A percentile compares a stretch with the other conserved stretches of the same genome.
Conservation (phyloP, 2,329 filamentous ascomycete genomes). For the Colletotrichum tofieldiae region DNA sequence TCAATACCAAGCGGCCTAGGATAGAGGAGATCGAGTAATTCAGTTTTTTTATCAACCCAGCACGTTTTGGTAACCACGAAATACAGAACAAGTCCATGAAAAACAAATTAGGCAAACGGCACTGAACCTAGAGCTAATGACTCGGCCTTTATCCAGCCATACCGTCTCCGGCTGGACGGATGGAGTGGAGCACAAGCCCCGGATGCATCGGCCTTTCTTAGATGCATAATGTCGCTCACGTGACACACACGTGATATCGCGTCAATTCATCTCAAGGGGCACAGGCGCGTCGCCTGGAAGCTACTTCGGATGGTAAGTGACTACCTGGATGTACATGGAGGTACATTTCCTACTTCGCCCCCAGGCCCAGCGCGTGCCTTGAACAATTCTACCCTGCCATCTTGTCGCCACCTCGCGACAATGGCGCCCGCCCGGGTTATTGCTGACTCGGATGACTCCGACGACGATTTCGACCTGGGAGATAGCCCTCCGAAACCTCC, state of each 20-base stretch:
- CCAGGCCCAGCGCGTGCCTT: slow-evolving; percentile 5
- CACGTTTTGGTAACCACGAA: neutral
- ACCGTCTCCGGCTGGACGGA: neutral
- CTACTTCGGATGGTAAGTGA: neutral
- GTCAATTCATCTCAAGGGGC: neutral
- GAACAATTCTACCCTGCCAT: slow-evolving; percentile 6
- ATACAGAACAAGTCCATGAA: neutral
- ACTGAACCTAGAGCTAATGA: neutral
- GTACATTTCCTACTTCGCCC: slow-evolving; percentile 21
- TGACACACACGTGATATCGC: neutral
- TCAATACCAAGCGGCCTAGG: slow-evolving; percentile 51
- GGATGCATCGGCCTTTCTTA: neutral
- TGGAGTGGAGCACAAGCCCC: neutral
- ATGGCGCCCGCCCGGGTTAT: slow-evolving; percentile 42
- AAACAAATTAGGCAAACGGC: neutral
- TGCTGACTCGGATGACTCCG: slow-evolving; percentile 44
- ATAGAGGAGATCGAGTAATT: slow-evolving; percentile 75
- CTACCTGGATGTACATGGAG: slow-evolving; percentile 6
- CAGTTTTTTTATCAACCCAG: neutral
- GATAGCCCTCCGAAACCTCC: slow-evolving; percentile 34
- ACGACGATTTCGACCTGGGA: slow-evolving; percentile 28
- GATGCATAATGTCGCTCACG: neutral
- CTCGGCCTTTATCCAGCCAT: neutral
- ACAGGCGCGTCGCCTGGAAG: neutral
- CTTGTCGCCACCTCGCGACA: slow-evolving; percentile 27